A percentile compares a stretch with the other conserved stretches of the same genome.
Evolutionary conservation across 352 stramenopile genomes (phyloP).

Genomic region (Phytophthora idaei): DNA sequence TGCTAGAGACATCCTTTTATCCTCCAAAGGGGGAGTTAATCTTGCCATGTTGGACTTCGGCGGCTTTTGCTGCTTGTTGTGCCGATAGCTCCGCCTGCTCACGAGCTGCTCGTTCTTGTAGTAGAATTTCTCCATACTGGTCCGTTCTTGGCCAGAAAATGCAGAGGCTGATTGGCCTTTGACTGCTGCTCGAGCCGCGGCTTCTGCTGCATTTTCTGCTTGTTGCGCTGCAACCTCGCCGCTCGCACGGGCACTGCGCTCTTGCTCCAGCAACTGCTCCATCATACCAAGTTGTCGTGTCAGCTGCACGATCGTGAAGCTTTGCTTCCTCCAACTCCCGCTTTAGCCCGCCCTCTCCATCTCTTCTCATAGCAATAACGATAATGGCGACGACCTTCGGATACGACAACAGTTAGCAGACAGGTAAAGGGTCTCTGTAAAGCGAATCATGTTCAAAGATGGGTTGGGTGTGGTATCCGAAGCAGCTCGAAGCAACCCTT

Average conservation of each 20-base stretch:
- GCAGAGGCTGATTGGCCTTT: neutral
- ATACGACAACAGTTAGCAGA: conserved; percentile 4
- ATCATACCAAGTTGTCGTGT: neutral
- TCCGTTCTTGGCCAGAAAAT: neutral
- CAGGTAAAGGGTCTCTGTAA: neutral
- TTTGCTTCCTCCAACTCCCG: conserved; percentile 4
- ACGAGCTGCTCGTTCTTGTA: conserved; percentile 3
- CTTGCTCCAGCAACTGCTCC: conserved; percentile 1
- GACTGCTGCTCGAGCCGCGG: too few relatives aligned
- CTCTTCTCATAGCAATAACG: neutral
- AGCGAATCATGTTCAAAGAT: conserved; percentile 19
- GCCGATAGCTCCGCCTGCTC: neutral
- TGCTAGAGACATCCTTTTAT: conserved; percentile 5
- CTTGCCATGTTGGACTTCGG: neutral
- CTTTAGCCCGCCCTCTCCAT: conserved; percentile 9
- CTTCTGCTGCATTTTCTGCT: neutral
- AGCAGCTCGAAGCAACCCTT: conserved; percentile 3
- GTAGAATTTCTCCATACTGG: neutral
- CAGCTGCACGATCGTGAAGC: conserved; percentile 1
- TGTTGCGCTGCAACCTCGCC: conserved; percentile 1
- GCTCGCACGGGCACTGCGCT: neutral
- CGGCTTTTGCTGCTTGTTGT: neutral
- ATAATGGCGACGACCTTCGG: neutral
- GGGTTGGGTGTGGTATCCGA: neutral
- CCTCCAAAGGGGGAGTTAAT: neutral